Evolutionary conservation across 495 filamentous ascomycete genomes (phyloP), one percentile per base, ranked within the genome.

Genomic region (Lophium mytilinum): DNA sequence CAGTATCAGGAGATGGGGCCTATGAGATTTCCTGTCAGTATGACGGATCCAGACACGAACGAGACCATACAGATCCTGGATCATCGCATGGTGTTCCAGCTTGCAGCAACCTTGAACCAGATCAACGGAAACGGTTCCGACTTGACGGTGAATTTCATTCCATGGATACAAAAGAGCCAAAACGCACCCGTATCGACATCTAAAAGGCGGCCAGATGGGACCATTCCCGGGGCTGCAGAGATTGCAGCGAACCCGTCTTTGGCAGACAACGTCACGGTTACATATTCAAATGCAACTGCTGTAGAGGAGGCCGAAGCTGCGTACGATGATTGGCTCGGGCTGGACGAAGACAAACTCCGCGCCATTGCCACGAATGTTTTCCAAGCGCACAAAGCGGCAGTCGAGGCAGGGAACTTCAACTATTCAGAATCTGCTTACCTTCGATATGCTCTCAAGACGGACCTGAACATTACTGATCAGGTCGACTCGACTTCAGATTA

Each of bases 1-100:
- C 81, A 83, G 42, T 88, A 88, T 55, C 83, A 87, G 61, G 85
- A 88, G 64, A 87, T 88, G 85, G 85, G 85, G 0, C 83, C 84
- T 0, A 87, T 87, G 85, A 74, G 84, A 4, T 87, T 83, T 35
- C 73, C 77, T 6, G 71, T 78, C 3, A 67, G 63, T 34, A 73
- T 76, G 55, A 81, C 72, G 0, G 76, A 80, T 62, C 58, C 69
- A 0, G 73, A 73, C 30, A 75, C 66, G 9, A 83, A 83, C 53
- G 75, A 81, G 69, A 79, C 77, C 0, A 67, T 82, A 34, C 69
- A 76, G 49, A 78, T 81, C 50, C 70, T 71, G 34, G 81, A 83
- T 61, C 80, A 84, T 61, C 76, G 76, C 50, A 73, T 85, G 67
- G 55, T 56, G 0, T 50, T 65, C 34, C 53, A 51, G 4, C 77